phyloP scores from a whole-genome alignment of 352 stramenopile species.

The Phytophthora sp. region DNA sequence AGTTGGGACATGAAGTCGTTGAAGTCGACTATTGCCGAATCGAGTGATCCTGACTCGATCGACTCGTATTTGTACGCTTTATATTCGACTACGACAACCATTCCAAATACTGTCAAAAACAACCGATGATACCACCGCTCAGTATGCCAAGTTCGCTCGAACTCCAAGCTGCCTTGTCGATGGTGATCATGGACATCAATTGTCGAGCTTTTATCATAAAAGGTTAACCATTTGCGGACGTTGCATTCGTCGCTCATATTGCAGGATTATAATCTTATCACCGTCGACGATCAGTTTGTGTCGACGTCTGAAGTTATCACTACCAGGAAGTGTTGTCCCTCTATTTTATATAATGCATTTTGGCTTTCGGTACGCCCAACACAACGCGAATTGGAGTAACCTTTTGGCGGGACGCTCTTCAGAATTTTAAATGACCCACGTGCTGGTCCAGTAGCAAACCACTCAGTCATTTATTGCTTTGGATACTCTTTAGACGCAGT shows the following conservation, averaged over 20 bases:
- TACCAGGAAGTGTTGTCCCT: background rate
- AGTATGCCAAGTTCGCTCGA: constrained; percentile 1
- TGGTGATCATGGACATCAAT: constrained; percentile 9
- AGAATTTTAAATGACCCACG: background rate
- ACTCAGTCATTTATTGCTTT: background rate
- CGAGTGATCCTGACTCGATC: background rate
- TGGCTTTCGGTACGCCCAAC: background rate
- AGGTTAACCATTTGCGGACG: constrained; percentile 11
- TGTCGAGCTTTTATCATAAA: background rate
- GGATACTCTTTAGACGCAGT: background rate
- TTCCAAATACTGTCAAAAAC: background rate
- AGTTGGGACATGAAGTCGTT: constrained; percentile 4
- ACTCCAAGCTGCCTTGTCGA: background rate
- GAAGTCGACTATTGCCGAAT: background rate
- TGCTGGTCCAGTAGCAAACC: background rate
- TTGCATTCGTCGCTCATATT: background rate
- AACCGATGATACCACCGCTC: background rate
- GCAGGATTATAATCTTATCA: background rate
- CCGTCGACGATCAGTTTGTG: background rate
- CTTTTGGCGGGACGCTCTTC: background rate
- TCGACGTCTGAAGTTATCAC: background rate
- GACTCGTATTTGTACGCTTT: background rate
- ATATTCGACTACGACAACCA: background rate
- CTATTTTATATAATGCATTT: constrained; percentile 6
- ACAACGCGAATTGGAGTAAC: background rate